These are phyloP conservation scores for Margaritispora aquatica DNA, from an alignment of 495 filamentous ascomycete species.

Conservation along the genomic window DNA sequence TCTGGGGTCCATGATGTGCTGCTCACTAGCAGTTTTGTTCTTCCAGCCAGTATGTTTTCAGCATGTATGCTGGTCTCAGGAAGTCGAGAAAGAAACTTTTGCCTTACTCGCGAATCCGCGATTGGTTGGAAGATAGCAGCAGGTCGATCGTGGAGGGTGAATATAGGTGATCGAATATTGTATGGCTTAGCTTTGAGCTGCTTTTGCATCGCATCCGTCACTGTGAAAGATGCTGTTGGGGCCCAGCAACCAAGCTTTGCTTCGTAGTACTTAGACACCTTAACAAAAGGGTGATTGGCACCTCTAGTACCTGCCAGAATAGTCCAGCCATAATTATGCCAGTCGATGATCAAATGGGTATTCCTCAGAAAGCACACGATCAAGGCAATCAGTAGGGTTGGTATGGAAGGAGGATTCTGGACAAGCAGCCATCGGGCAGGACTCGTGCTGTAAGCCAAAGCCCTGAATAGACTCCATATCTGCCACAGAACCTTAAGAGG, in stretches of 20 bases:
- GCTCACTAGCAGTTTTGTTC: slow-evolving; percentile 68
- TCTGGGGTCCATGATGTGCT: slow-evolving; percentile 96
- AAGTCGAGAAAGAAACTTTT: slow-evolving; percentile 53
- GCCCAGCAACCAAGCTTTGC: slow-evolving; percentile 52
- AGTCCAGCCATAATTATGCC: slow-evolving; percentile 99
- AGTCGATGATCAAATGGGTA: slow-evolving; percentile 83
- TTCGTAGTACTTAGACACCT: slow-evolving; percentile 71
- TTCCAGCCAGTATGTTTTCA: slow-evolving; percentile 46
- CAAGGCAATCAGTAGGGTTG: slow-evolving; percentile 70
- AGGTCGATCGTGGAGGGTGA: slow-evolving; percentile 82
- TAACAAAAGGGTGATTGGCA: slow-evolving; percentile 70
- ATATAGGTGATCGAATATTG: slow-evolving; percentile 52
- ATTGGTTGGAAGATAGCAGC: slow-evolving; percentile 76
- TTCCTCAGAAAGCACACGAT: slow-evolving; percentile 71
- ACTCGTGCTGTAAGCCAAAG: slow-evolving; percentile 65
- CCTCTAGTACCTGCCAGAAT: slow-evolving; percentile 68
- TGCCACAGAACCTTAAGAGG: slow-evolving; percentile 88
- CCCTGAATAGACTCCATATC: slow-evolving; percentile 56
- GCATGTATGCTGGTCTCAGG: slow-evolving; percentile 51
- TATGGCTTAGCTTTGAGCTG: slow-evolving; percentile 60
- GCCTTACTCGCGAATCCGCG: slow-evolving; percentile 35
- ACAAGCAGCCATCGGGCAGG: slow-evolving; percentile 78
- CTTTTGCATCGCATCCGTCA: slow-evolving; percentile 80
- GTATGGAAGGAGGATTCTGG: slow-evolving; percentile 93
- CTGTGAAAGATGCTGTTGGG: slow-evolving; percentile 73